Evolutionary conservation across 331 rosid species (phyloP).

Genomic region (Phaseolus coccineus): DNA sequence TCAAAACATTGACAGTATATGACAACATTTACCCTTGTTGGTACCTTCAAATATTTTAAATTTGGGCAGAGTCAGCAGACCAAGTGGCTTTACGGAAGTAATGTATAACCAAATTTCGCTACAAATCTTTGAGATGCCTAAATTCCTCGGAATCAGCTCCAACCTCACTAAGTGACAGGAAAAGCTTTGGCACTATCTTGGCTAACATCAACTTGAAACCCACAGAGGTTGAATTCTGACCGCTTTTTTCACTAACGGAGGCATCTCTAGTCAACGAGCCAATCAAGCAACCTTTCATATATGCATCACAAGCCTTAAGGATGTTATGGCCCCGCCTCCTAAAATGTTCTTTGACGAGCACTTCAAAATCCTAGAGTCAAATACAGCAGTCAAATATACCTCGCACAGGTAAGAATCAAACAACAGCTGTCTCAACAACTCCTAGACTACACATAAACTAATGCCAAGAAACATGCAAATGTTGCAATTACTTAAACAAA

Average conservation of each 20-base stretch:
- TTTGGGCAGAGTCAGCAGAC: slow-evolving; percentile 46
- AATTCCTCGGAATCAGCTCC: slow-evolving; percentile 90
- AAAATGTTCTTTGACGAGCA: slow-evolving; percentile 82
- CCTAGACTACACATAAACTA: neutral
- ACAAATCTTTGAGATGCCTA: slow-evolving; percentile 75
- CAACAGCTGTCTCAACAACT: slow-evolving; percentile 14
- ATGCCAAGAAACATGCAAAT: slow-evolving; percentile 13
- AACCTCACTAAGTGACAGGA: slow-evolving; percentile 64
- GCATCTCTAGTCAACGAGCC: slow-evolving; percentile 84
- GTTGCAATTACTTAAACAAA: slow-evolving; percentile 6
- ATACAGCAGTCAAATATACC: slow-evolving; percentile 39
- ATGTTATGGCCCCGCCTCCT: slow-evolving; percentile 85
- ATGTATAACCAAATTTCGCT: slow-evolving; percentile 42
- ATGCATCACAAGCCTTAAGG: slow-evolving; percentile 94
- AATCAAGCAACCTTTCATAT: slow-evolving; percentile 89
- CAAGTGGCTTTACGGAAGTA: slow-evolving; percentile 47
- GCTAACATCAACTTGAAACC: slow-evolving; percentile 97
- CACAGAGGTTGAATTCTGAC: slow-evolving; percentile 80
- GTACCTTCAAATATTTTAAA: slow-evolving; percentile 40
- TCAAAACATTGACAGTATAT: slow-evolving; percentile 32
- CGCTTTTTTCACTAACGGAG: slow-evolving; percentile 59
- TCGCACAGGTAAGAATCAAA: slow-evolving; percentile 28
- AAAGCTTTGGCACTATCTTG: slow-evolving; percentile 86
- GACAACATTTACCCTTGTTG: slow-evolving; percentile 49
- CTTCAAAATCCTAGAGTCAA: slow-evolving; percentile 79